Evolutionary conservation across 2,329 filamentous ascomycete genomes (phyloP), one percentile per base, ranked within the genome.

Genomic region (Orbilia quercus): DNA sequence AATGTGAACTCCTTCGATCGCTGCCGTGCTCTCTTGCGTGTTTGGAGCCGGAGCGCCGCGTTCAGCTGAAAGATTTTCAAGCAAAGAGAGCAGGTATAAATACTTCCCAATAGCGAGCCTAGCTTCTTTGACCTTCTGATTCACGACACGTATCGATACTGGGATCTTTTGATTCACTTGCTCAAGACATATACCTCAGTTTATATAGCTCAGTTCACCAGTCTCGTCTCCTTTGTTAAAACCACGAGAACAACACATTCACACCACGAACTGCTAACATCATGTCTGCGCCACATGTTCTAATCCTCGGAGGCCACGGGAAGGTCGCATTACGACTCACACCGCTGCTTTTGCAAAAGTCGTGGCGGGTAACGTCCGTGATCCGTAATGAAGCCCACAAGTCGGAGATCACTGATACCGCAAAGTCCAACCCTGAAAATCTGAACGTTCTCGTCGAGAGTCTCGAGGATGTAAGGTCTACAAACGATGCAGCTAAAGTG

Each of bases 301-400:
- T 74, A 28, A 67, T 74, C 34, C 57, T 74, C 51, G 70, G 70
- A 44, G 91, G 91, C 78, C 91, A 93, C 82, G 91, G 91, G 82
- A 91, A 92, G 80, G 81, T 95, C 71, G 86, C 91, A 76, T 87
- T 91, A 69, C 82, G 89, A 45, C 85, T 95, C 40, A 95, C 91
- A 7, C 90, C 90, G 1, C 84, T 93, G 70, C 87, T 96, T 6
- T 86, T 95, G 44, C 84, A 87, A 55, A 87, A 88, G 76, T 87
- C 86, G 34, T 94, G 91, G 89, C 87, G 86, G 76, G 89, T 96
- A 60, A 92, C 90, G 71, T 91, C 89, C 79, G 83, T 95, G 73
- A 89, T 96, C 80, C 90, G 91, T 77, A 86, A 88, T 75, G 82
- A 63, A 16, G 69, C 53, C 40, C 69, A 73, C 23, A 60, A 66